These are phyloP conservation scores for Fusarium guadeloupense DNA, from an alignment of 2,329 filamentous ascomycete species.

Conservation along the genomic window DNA sequence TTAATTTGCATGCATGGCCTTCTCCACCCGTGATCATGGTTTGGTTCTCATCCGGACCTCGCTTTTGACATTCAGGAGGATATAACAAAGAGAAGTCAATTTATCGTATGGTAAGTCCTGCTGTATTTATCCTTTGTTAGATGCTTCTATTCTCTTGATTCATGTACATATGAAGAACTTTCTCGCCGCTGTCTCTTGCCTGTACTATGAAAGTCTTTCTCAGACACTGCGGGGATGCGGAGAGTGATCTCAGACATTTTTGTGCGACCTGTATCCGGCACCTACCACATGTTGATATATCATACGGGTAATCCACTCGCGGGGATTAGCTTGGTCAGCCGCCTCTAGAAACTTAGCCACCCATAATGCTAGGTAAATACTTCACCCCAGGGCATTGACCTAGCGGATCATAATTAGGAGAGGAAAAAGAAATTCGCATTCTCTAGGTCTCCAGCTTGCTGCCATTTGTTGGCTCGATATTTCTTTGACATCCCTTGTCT, in stretches of 20 bases:
- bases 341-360: background rate
- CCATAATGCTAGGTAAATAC: background rate
- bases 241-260: too few species aligned
- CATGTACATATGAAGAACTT: background rate
- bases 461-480: background rate
- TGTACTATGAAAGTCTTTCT: too few species aligned
- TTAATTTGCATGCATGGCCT: background rate
- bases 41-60: background rate
- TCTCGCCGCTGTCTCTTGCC: too few species aligned
- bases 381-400: background rate
- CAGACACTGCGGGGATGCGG: too few species aligned
- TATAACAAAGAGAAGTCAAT: background rate
- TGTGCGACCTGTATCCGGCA: background rate
- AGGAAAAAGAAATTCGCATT: too few species aligned
- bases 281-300: background rate
- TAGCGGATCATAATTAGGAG: background rate
- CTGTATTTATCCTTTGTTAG: background rate
- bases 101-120: background rate
- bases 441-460: too few species aligned
- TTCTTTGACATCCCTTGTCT: background rate
- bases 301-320: background rate
- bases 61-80: background rate
- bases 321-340: background rate
- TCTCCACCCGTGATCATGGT: background rate
- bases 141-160: background rate